Percentiles rank a stretch among this genome's conserved stretches.
Conservation (phyloP, 2,329 filamentous ascomycete genomes). For the Hymenoscyphus albidus region DNA sequence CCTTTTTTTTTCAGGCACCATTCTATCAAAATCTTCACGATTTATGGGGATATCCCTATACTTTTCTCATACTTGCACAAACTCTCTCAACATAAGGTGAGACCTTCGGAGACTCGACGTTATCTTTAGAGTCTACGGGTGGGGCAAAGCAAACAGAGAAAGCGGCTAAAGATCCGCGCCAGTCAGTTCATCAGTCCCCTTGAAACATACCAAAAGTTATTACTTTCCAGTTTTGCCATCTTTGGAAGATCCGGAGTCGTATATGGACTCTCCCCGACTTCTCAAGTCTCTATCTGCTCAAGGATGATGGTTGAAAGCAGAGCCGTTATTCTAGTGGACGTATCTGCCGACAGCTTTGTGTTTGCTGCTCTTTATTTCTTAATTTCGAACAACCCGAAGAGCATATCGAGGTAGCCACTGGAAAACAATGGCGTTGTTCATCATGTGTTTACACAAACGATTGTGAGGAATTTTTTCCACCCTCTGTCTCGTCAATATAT, state of each 20-base stretch:
- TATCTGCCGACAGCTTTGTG: neutral
- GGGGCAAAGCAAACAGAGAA: neutral
- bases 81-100: neutral
- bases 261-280: neutral
- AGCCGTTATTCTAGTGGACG: neutral
- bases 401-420: neutral
- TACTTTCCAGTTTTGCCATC: neutral
- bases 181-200: neutral
- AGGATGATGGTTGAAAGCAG: neutral
- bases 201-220: neutral
- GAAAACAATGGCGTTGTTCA: neutral
- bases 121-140: neutral
- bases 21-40: neutral
- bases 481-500: neutral
- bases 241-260: neutral
- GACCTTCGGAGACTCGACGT: neutral
- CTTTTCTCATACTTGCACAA: too few species aligned
- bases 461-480: neutral
- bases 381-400: neutral
- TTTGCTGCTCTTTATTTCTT: neutral
- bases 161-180: neutral
- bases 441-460: neutral
- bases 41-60: neutral
- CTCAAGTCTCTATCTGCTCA: neutral
- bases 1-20: too few species aligned